phyloP scores from a whole-genome alignment of 352 stramenopile species.

The Phytophthora aleatoria region DNA sequence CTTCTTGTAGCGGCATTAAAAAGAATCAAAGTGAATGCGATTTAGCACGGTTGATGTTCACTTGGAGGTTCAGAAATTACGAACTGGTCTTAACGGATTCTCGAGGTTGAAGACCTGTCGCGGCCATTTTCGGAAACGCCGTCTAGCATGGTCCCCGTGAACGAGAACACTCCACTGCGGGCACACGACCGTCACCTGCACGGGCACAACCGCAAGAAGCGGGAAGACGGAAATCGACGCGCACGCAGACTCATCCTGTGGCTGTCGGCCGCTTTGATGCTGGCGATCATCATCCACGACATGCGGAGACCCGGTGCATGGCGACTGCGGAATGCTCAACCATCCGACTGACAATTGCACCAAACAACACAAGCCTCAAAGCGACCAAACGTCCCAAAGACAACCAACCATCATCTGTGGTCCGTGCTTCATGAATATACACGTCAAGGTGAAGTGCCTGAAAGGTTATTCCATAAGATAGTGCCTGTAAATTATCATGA shows the following conservation, averaged over 20 bases:
- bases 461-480: constrained; percentile 2
- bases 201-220: constrained; percentile 18
- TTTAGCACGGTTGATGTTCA: neutral
- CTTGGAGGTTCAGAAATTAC: constrained; percentile 17
- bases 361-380: neutral
- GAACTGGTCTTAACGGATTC: constrained; percentile 20
- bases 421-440: too few species aligned
- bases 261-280: constrained; percentile 16
- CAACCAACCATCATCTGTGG: too few species aligned
- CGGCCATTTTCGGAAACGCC: constrained; percentile 46
- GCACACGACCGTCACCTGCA: constrained; percentile 27
- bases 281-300: constrained; percentile 30
- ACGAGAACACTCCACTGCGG: constrained; percentile 25
- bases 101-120: constrained; percentile 11
- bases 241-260: constrained; percentile 17
- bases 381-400: neutral
- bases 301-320: constrained; percentile 11
- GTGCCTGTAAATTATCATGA: constrained; percentile 11
- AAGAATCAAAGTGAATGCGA: neutral
- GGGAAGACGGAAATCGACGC: constrained; percentile 3
- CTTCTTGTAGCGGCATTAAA: neutral
- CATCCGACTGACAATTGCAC: constrained; percentile 4
- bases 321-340: constrained; percentile 12
- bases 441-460: neutral
- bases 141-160: constrained; percentile 9